A percentile compares a stretch with the other conserved stretches of the same genome.
Evolutionary conservation across 2,329 filamentous ascomycete species (phyloP).

Genomic region (Phoma sp.): DNA sequence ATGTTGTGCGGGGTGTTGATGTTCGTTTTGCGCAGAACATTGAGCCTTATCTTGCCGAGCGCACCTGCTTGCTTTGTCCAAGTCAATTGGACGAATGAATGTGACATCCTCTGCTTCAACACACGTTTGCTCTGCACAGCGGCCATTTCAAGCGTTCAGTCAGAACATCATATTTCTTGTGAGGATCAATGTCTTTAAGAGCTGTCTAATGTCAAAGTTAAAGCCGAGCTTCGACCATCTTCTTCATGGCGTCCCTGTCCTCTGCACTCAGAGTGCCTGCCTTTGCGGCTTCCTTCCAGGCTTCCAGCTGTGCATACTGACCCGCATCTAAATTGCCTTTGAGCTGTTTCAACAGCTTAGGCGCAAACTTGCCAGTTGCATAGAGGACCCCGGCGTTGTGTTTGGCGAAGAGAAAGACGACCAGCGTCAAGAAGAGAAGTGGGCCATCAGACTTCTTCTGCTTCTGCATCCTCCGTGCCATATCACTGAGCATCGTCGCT

Average conservation of each 20-base stretch:
- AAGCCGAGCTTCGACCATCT: conserved; percentile 29
- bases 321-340: conserved; percentile 30
- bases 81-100: conserved; percentile 6
- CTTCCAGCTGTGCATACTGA: conserved; percentile 41
- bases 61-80: conserved; percentile 4
- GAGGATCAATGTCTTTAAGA: background rate
- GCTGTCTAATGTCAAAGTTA: background rate
- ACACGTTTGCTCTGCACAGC: background rate
- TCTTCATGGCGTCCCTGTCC: conserved; percentile 44
- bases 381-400: conserved; percentile 45
- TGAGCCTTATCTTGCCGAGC: conserved; percentile 14
- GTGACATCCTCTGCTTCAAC: background rate
- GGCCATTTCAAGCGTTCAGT: background rate
- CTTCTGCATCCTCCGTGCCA: conserved; percentile 44
- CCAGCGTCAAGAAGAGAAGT: conserved; percentile 45
- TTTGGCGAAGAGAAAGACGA: conserved; percentile 43
- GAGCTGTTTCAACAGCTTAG: conserved; percentile 47
- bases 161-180: background rate
- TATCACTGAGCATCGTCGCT: conserved; percentile 37
- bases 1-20: conserved; percentile 14
- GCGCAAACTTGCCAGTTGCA: conserved; percentile 51
- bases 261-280: conserved; percentile 36
- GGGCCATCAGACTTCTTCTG: conserved; percentile 44
- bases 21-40: background rate
- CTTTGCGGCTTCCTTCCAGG: conserved; percentile 49